Evolutionary conservation across 78 protist genomes (phyloP).

Genomic region (Speleostelium caveatum): DNA sequence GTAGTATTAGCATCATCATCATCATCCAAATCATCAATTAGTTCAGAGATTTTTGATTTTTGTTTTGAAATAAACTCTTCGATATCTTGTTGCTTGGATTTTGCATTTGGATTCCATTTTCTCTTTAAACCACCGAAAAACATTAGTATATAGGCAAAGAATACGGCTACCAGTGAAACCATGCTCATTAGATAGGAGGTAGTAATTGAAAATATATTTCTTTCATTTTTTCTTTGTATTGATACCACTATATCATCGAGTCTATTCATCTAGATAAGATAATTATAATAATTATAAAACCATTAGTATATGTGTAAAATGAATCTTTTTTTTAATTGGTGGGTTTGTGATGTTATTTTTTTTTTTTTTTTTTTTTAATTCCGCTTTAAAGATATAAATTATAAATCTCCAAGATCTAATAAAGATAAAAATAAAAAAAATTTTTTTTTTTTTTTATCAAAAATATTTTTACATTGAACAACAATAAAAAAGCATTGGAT

Average conservation of each 20-base stretch:
- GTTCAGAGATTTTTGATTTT: slow-evolving; percentile 27
- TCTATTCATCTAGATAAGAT: slow-evolving; percentile 34
- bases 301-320: too few relatives aligned
- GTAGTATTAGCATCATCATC: background rate
- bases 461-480: background rate
- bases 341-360: too few relatives aligned
- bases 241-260: slow-evolving; percentile 65
- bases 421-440: too few relatives aligned
- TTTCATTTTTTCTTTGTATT: slow-evolving; percentile 65
- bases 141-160: slow-evolving; percentile 49
- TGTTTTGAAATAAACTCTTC: slow-evolving; percentile 37
- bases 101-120: slow-evolving; percentile 13
- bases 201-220: slow-evolving; percentile 34
- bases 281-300: too few relatives aligned
- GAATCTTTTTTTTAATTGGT: too few relatives aligned
- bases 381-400: too few relatives aligned
- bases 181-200: slow-evolving; percentile 27
- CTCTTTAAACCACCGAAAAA: slow-evolving; percentile 20
- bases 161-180: slow-evolving; percentile 42
- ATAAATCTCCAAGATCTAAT: too few relatives aligned
- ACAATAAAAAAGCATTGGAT: background rate
- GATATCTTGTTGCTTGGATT: slow-evolving; percentile 29
- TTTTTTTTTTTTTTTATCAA: too few relatives aligned
- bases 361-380: too few relatives aligned
- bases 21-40: slow-evolving; percentile 50